Evolutionary conservation across 805 yeast species (phyloP), one percentile per base, ranked within the genome.

Genomic region (Cyberlindnera samutprakarnensis): DNA sequence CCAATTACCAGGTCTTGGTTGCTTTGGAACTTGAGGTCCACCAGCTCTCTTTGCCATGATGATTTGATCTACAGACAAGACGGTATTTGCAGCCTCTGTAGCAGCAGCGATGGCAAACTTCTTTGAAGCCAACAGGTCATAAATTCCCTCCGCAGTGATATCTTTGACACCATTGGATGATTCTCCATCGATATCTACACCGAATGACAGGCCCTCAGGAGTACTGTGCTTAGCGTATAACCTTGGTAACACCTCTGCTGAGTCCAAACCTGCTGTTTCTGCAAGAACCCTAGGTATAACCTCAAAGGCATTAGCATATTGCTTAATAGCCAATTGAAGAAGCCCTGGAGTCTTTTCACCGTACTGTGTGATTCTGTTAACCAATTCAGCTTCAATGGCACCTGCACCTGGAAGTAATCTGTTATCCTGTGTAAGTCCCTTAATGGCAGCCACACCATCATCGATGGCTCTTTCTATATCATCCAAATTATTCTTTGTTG

Each of bases 41-140:
- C 98, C 98, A 2, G 97, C 96, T 57, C 96, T 77, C 73, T 90
- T 90, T 27, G 98, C 97, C 92, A 90, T 92, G 55, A 90, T 92
- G 51, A 90, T 90, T 69, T 90, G 97, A 58, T 92, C 97, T 31
- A 92, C 92, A 17, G 94, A 78, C 42, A 88, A 68, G 32, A 88
- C 80, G 5, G 97, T 92, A 41, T 71, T 74, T 11, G 95, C 94
- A 30, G 96, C 96, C 45, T 92, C 97, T 4, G 96, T 87, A 13
- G 98, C 97, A 42, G 92, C 79, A 47, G 78, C 75, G 44, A 92
- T 80, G 28, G 96, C 98, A 41, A 85, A 81, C 49, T 70, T 72
- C 67, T 92, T 90, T 26, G 88, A 70, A 15, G 83, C 65, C 42
- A 81, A 70, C 41, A 90, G 71, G 57, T 90, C 98, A 53, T 67